Evolutionary conservation across 2,329 filamentous ascomycete species (phyloP), one percentile per base, ranked within the genome.

Genomic region (Epichloe glyceriae): DNA sequence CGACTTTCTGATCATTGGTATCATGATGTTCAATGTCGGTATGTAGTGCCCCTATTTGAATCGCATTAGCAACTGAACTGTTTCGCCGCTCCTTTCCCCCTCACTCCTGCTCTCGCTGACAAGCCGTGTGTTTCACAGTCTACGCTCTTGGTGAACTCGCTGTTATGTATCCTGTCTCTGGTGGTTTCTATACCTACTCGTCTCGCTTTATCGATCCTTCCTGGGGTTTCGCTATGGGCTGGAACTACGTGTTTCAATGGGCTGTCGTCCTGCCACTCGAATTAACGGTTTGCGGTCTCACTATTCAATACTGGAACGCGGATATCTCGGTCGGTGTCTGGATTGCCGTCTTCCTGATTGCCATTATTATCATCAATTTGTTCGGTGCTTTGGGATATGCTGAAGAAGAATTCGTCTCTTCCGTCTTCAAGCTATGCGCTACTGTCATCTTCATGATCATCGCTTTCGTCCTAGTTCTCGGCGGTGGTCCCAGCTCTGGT

Each of bases 371-470:
- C 37, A 66, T 77, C 60, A 75, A 76, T 61, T 54, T 77, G 40
- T 78, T 77, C 49, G 75, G 75, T 41, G 71, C 74, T 5, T 61
- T 71, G 10, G 72, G 72, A 6, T 74, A 71, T 49, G 71, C 63
- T 55, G 73, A 71, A 60, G 75, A 79, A 44, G 76, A 80, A 57
- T 80, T 79, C 54, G 60, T 71, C 54, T 67, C 78, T 2, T 73
- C 72, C 20, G 60, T 69, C 30, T 68, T 80, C 57, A 80, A 80
- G 63, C 68, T 80, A 37, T 59, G 62, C 39, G 75, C 79, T 11
- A 76, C 74, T 45, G 61, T 76, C 38, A 73, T 80, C 43, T 75
- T 70, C 46, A 83, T 86, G 67, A 71, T 85, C 52, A 71, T 83
- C 42, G 73, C 74, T n/a, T 72, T 83, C 37, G 68, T 83, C 20